phyloP scores from a whole-genome alignment of 768 basidiomycete species.

The Lactarius sp. region DNA sequence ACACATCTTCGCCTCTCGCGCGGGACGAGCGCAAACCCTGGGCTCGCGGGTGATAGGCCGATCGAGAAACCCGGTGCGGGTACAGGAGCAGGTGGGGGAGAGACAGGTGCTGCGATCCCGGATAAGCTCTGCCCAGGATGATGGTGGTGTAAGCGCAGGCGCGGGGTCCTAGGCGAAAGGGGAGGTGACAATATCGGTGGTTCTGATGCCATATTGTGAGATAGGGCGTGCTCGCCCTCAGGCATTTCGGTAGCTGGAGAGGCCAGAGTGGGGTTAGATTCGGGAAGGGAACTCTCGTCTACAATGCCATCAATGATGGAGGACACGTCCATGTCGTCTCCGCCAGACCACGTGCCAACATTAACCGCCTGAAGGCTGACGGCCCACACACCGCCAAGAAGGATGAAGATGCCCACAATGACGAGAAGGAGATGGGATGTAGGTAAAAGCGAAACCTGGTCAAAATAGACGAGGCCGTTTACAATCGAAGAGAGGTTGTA shows the following conservation, averaged over 20 bases:
- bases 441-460: conserved; percentile 73
- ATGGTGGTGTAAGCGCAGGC: conserved; percentile 12
- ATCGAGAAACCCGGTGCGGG: conserved; percentile 57
- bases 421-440: conserved; percentile 71
- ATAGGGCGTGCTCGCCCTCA: conserved; percentile 9
- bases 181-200: conserved; percentile 1
- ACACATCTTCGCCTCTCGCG: conserved; percentile 44
- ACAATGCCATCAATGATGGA: conserved; percentile 3
- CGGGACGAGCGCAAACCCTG: conserved; percentile 70
- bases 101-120: conserved; percentile 13
- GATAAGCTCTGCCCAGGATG: conserved; percentile 14
- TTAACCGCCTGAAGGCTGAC: conserved; percentile 70
- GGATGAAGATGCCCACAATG: conserved; percentile 64
- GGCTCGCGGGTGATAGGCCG: conserved; percentile 68
- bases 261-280: not conserved
- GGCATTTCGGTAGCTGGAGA: conserved; percentile 1
- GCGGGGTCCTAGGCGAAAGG: conserved; percentile 10
- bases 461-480: conserved; percentile 84
- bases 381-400: conserved; percentile 87
- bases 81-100: conserved; percentile 19
- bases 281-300: conserved; percentile 2
- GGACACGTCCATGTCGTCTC: conserved; percentile 30
- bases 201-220: conserved; percentile 4
- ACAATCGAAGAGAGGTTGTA: conserved; percentile 92
- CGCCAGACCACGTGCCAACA: conserved; percentile 40